These are phyloP conservation scores for Fusarium bulbicola DNA, from an alignment of 2,329 filamentous ascomycete genomes.

Conservation along the genomic window DNA sequence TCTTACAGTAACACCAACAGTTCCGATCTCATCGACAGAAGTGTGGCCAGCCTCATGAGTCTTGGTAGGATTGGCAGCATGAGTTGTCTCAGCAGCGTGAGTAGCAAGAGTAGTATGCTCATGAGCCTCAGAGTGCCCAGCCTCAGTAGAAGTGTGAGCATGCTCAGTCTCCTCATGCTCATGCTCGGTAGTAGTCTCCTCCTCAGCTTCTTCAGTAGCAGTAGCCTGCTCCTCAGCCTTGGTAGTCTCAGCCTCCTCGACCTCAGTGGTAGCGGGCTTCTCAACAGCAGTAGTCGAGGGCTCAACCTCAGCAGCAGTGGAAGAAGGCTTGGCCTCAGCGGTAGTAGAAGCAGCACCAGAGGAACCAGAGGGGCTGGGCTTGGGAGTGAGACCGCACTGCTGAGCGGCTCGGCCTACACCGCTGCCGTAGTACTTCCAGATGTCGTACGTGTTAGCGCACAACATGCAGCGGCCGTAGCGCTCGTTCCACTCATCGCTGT, in stretches of 20 bases:
- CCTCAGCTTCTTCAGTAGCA: not conserved
- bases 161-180: not conserved
- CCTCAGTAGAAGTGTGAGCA: not conserved
- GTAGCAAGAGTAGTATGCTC: not conserved
- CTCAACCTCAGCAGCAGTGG: not conserved
- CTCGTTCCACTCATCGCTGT: conserved; percentile 50
- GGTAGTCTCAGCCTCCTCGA: not conserved
- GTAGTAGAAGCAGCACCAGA: conserved; percentile 1
- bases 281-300: not conserved
- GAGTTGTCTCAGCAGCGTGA: not conserved
- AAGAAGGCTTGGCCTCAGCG: not conserved
- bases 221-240: not conserved
- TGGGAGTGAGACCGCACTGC: conserved; percentile 40
- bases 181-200: not conserved
- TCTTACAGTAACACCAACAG: conserved; percentile 22
- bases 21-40: conserved; percentile 14
- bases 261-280: not conserved
- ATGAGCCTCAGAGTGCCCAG: not conserved
- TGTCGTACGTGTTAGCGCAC: conserved; percentile 54
- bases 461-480: conserved; percentile 54
- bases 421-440: conserved; percentile 56
- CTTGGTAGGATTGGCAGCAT: not conserved
- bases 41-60: conserved; percentile 1
- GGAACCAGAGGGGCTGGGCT: conserved; percentile 29
- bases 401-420: conserved; percentile 47